Base-by-base conservation (phyloP, 78 protist species). In the Polysphondylium violaceum region DNA sequence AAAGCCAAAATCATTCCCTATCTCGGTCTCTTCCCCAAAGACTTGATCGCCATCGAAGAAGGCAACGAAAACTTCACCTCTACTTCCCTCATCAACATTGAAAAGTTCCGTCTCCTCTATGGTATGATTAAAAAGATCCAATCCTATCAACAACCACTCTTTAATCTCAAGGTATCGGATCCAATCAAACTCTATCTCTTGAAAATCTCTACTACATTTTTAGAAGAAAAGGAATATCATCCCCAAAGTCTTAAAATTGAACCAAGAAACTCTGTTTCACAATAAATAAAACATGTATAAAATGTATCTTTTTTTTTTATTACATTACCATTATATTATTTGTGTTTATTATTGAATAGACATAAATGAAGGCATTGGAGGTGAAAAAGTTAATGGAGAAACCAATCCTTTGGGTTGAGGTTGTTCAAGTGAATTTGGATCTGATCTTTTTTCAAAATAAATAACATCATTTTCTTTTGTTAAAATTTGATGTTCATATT, bases 1-100 rank as follows among this genome's bases (percentile, higher is more conserved):
- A 74, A 74, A 25, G 25, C 44, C 11, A 67, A 69, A 8, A 67
- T 83, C 17, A 71, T 83, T 1, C 91, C 91, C 0, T 83, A 83
- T 16, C 69, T 83, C 16, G 79, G 68, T 9, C 3, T 83, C 7
- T 67, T 55, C 38, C 68, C 91, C n/a, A 83, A 83, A 29, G 91
- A 83, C 43, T 44, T 83, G 33, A 83, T 83, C 33, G 91, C 91
- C 5, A 83, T 83, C 43, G 91, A 83, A 59, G 91, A 83, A 43
- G 91, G 78, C 14, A 83, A 83, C 68, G 91, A 83, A 5, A 83
- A 41, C 8, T 69, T 58, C 19, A 69, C 79, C 14, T 2, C 43
- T 19, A 11, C 58, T 9, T 63, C 69, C 43, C 31, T 83, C 23
- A 83, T 83, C 60, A 83, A 83, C 7, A 58, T 74, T 27, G 91